Conservation (phyloP, 257 asterid genomes). For the Solanum habrochaites region DNA sequence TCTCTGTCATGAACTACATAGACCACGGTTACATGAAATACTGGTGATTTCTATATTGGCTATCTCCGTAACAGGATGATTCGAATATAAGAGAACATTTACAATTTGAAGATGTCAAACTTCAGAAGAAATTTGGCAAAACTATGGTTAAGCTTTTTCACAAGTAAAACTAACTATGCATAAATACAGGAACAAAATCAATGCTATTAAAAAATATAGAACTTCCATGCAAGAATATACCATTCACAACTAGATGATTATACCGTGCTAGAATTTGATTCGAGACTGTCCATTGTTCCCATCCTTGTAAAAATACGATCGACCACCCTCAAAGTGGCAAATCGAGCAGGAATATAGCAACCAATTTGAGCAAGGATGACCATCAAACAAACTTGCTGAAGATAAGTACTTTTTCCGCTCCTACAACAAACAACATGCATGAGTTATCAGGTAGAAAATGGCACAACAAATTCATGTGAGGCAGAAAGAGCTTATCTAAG, state of each 20-base stretch:
- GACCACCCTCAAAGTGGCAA: conserved; percentile 72
- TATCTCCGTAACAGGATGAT: not conserved
- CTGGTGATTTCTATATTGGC: not conserved
- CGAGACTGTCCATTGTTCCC: conserved; percentile 88
- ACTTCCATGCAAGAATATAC: not conserved
- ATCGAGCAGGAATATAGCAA: conserved; percentile 90
- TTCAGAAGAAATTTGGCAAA: not conserved
- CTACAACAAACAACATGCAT: conserved; percentile 25
- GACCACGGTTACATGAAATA: not conserved
- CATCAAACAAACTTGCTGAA: conserved; percentile 83
- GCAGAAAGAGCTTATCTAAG: not conserved
- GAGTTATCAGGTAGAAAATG: not conserved
- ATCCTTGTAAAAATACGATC: conserved; percentile 97
- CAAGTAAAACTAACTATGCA: not conserved
- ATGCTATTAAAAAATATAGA: not conserved
- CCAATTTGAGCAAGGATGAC: conserved; percentile 98
- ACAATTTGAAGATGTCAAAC: not conserved
- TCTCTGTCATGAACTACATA: conserved; percentile 94
- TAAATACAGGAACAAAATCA: not conserved
- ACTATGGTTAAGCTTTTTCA: not conserved
- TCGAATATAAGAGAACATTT: not conserved
- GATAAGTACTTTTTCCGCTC: conserved; percentile 99
- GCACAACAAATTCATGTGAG: not conserved
- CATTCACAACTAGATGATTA: not conserved
- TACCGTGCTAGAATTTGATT: conserved; percentile 98